Evolutionary conservation across 2,329 filamentous ascomycete genomes (phyloP).

Genomic region (Trichoderma endophyticum): DNA sequence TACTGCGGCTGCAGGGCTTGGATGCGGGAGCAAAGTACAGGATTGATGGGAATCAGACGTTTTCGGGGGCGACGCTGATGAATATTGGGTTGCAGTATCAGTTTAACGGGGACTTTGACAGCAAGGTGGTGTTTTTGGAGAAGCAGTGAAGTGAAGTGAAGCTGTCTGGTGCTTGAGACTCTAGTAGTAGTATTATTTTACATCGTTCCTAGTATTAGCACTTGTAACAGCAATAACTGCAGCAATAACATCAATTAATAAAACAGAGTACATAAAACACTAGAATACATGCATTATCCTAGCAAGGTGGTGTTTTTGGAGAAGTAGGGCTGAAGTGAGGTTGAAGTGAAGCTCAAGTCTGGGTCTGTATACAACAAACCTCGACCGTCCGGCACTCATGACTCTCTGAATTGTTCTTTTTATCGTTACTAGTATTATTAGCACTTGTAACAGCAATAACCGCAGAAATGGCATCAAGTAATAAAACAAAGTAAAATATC

Average conservation of each 20-base stretch:
- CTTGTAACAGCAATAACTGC: neutral
- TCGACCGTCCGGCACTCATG: too few species aligned
- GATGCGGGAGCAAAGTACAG: slow-evolving; percentile 53
- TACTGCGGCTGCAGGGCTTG: slow-evolving; percentile 54
- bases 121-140: slow-evolving; percentile 54
- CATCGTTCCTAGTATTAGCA: neutral
- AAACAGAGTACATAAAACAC: too few species aligned
- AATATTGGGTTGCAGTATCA: slow-evolving; percentile 56
- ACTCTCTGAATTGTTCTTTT: too few species aligned
- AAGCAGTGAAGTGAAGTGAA: slow-evolving; percentile 29
- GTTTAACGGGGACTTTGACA: slow-evolving; percentile 54
- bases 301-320: slow-evolving; percentile 56
- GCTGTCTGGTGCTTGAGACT: too few species aligned
- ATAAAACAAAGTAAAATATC: neutral
- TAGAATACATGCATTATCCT: neutral
- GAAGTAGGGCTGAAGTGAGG: slow-evolving; percentile 26
- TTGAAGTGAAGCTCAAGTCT: neutral
- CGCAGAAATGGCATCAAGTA: neutral
- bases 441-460: neutral
- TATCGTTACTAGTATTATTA: neutral
- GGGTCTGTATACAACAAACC: neutral
- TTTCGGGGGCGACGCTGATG: slow-evolving; percentile 60
- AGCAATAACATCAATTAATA: neutral
- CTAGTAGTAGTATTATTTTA: too few species aligned
- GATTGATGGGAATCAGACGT: slow-evolving; percentile 49